Evolutionary conservation across 2,329 filamentous ascomycete genomes (phyloP), one percentile per base, ranked within the genome.

Genomic region (Aspergillus fijiensis): DNA sequence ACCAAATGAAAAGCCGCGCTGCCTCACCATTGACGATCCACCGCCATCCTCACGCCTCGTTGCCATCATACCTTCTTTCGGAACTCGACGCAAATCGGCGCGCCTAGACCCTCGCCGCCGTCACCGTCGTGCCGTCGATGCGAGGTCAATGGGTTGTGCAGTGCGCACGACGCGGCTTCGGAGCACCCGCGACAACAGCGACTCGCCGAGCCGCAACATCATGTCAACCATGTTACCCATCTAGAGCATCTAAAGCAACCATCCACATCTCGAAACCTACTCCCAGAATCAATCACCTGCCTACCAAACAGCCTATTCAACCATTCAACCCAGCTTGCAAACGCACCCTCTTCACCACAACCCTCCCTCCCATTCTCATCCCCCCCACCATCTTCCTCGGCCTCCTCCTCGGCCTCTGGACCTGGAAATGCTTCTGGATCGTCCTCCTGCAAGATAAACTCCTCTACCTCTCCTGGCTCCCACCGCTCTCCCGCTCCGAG

Each of bases 361-460:
- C 70, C 19, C 70, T 84, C 10, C 79, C 80, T 0, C 65, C 77
- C 1, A 64, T 84, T 12, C 74, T 90, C n/a, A 75, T 89, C 3
- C 87, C 89, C 7, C 90, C 90, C 0, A 69, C 84, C 6, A 79
- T 91, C 49, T 92, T 92, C 69, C 72, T 80, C 14, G 86, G 88
- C 1, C 79, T 93, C 39, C 80, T 90, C 4, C 68, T 90, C 19
- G 82, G 82, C 3, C 78, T 93, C 14, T 93, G 82, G 82, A 73
- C 77, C 1, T 84, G 83, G 74, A 85, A 85, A 74, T 92, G 89
- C 70, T 74, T 86, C 56, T 90, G 91, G 86, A 85, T 92, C 77
- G 80, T 94, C 29, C 66, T 89, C 4, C 89, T 92, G 71, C 90
- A 93, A 75, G 91, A 93, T 70, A 88, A 89, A 70, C 91, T 93